These are phyloP conservation scores for Aspergillus diversus DNA, from an alignment of 495 filamentous ascomycete genomes.

Conservation along the genomic window DNA sequence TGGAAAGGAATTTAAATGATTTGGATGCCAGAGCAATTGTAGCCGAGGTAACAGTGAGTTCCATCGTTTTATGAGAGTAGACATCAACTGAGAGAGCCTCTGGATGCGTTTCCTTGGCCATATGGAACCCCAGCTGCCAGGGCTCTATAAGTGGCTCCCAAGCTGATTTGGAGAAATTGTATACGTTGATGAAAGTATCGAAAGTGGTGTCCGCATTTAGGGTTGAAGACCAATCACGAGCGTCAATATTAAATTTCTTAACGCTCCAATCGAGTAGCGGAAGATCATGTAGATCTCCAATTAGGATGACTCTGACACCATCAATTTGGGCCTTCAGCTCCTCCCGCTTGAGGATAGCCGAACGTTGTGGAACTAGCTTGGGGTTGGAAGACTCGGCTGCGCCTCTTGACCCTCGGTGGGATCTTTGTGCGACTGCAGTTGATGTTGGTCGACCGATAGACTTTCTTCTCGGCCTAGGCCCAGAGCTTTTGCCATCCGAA, in stretches of 20 bases:
- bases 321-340: conserved; percentile 82
- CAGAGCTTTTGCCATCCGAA: conserved; percentile 61
- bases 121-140: conserved; percentile 90
- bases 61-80: conserved; percentile 84
- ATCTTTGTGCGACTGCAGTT: conserved; percentile 51
- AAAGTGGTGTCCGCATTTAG: conserved; percentile 86
- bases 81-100: conserved; percentile 82
- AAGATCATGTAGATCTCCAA: conserved; percentile 93
- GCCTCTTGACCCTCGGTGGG: conserved; percentile 42
- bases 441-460: conserved; percentile 67
- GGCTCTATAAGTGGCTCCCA: conserved; percentile 98
- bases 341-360: conserved; percentile 72
- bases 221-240: conserved; percentile 87
- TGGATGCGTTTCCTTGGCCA: conserved; percentile 76
- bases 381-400: conserved; percentile 32
- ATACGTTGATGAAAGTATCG: conserved; percentile 93
- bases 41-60: conserved; percentile 89
- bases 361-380: conserved; percentile 37
- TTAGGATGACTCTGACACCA: conserved; percentile 89
- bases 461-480: conserved; percentile 57
- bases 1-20: conserved; percentile 85
- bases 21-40: conserved; percentile 93
- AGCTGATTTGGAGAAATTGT: conserved; percentile 97
- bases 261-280: conserved; percentile 93
- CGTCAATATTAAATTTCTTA: conserved; percentile 80